Evolutionary conservation across 208 protist genomes (phyloP).

Genomic region (Lotmaria passim): DNA sequence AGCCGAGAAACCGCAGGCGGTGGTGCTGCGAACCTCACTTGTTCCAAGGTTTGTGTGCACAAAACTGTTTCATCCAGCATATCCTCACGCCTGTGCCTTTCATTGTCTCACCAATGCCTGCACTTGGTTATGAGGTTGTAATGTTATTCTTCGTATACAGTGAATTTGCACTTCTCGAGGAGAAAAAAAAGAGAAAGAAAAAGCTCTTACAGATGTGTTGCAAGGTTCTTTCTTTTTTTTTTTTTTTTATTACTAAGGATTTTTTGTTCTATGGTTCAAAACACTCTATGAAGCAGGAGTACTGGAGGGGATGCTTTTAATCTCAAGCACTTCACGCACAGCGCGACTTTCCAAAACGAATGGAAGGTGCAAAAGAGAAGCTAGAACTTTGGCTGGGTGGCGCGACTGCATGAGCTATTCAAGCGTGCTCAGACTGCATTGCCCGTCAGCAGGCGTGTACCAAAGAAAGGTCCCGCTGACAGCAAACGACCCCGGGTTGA

Average conservation of each 20-base stretch:
- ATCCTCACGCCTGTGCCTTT: too few relatives aligned
- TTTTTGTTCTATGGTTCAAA: not conserved
- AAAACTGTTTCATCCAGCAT: too few relatives aligned
- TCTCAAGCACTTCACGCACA: too few relatives aligned
- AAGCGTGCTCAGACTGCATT: conserved; percentile 82
- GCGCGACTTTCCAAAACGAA: too few relatives aligned
- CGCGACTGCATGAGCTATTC: conserved; percentile 25
- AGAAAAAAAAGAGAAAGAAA: not conserved
- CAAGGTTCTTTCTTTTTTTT: conserved; percentile 2
- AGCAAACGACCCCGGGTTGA: conserved; percentile 89
- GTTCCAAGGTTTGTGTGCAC: too few relatives aligned
- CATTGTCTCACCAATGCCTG: too few relatives aligned
- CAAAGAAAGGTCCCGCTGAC: conserved; percentile 83
- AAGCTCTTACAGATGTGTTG: too few relatives aligned
- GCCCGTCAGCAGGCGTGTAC: conserved; percentile 88
- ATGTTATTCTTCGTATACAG: not conserved
- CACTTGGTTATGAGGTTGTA: too few relatives aligned
- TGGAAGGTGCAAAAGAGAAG: too few relatives aligned
- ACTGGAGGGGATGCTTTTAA: too few relatives aligned
- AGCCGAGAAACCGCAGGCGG: too few relatives aligned
- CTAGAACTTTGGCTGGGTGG: not conserved
- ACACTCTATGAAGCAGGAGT: not conserved
- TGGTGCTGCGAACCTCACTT: too few relatives aligned
- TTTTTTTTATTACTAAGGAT: not conserved
- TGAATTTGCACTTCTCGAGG: not conserved